These are phyloP conservation scores for Pythium chondricola DNA, from an alignment of 352 stramenopile species.

Conservation along the genomic window DNA sequence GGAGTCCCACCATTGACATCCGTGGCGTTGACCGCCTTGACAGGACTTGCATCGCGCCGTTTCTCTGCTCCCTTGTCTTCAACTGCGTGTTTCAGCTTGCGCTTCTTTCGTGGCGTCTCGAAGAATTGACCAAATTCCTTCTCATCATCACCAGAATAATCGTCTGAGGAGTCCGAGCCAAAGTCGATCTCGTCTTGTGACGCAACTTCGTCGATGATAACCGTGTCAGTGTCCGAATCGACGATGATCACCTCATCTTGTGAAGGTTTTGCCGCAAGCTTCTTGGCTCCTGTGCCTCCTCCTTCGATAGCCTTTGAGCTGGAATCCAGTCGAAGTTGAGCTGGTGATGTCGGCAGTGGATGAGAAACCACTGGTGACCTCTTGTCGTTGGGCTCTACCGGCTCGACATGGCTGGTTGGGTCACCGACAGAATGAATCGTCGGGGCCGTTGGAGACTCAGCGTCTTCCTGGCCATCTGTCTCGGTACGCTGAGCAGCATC, in stretches of 20 bases:
- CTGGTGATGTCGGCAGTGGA: too few relatives aligned
- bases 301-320: too few relatives aligned
- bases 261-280: too few relatives aligned
- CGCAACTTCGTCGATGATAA: slow-evolving; percentile 11
- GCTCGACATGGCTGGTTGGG: too few relatives aligned
- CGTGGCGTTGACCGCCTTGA: neutral
- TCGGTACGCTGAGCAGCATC: neutral
- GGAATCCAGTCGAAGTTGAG: too few relatives aligned
- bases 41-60: neutral
- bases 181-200: slow-evolving; percentile 21
- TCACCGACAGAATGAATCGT: too few relatives aligned
- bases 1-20: neutral
- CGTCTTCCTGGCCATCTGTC: neutral
- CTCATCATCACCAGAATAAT: slow-evolving; percentile 9
- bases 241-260: neutral
- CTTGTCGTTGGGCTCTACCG: too few relatives aligned
- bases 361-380: too few relatives aligned
- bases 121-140: slow-evolving; percentile 16
- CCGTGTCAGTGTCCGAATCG: slow-evolving; percentile 12
- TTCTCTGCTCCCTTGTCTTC: neutral
- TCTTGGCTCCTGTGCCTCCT: too few relatives aligned
- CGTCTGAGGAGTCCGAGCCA: slow-evolving; percentile 14
- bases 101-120: slow-evolving; percentile 1
- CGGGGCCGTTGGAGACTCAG: too few relatives aligned
- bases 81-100: neutral